Evolutionary conservation across 1,284 basidiomycete species (phyloP), one percentile per base, ranked within the genome.

Genomic region (Coriolopsis trogii): DNA sequence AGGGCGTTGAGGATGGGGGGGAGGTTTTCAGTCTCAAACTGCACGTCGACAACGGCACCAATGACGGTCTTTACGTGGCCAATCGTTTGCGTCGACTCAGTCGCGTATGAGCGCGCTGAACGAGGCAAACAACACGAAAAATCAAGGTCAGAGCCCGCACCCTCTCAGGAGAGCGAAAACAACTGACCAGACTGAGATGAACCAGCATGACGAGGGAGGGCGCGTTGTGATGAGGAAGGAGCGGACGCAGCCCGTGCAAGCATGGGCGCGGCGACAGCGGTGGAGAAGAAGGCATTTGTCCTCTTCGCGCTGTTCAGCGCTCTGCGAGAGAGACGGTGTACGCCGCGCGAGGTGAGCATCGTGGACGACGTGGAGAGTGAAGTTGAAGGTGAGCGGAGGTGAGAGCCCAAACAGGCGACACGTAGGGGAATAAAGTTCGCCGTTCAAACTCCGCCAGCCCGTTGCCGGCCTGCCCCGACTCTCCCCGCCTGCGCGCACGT

Each of bases 1-100:
- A 98, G 91, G 62, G 96, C 96, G 75, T 98, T 98, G 68, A 98
- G 86, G 75, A 99, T 98, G 61, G 94, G 88, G 54, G 96, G 96
- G 43, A 98, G 91, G 74, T 87, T 79, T 62, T 94, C 93, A 47
- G 84, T 82, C 61, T 93, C 91, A 69, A 95, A 94, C 74, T 97
- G 93, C 63, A 98, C 95, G 75, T 99, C 96, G 72, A 99, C 96
- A 78, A 99, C 96, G 78, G 96, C 95, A 89, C 93, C 93, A 75
- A 95, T 95, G 80, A 95, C 91, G 64, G 91, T 93, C 82, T 96
- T 96, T 70, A 96, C 91, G 47, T 82, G 76, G 64, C 93, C 94
- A 67, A 80, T 74, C 55, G 80, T 68, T 62, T 65, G 73, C 75
- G 83, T 87, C 57, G 91, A 82, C 73, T 95, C 92, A 56, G 95